Percentiles rank a stretch among this genome's conserved stretches.
These are phyloP conservation scores for Solanum medicagineum DNA, from an alignment of 257 asterid species.

Conservation along the genomic window DNA sequence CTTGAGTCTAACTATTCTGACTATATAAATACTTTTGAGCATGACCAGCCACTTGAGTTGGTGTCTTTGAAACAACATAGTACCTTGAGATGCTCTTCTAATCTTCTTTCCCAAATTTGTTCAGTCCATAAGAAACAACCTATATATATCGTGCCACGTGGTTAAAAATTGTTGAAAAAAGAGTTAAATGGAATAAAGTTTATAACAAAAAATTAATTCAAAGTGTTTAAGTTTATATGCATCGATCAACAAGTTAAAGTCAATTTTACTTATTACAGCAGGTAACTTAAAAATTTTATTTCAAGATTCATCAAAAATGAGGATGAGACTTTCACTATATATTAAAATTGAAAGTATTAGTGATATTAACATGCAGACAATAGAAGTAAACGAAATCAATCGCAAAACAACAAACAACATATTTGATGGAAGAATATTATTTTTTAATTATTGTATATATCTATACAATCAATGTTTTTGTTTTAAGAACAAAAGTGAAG, in stretches of 20 bases:
- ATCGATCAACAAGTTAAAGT: neutral
- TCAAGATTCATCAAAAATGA: neutral
- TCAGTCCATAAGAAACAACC: slow-evolving; percentile 37
- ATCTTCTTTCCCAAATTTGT: slow-evolving; percentile 36
- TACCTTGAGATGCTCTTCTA: slow-evolving; percentile 39
- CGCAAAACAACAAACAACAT: neutral
- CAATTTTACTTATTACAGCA: neutral
- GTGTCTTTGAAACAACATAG: slow-evolving; percentile 26
- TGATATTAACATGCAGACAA: neutral
- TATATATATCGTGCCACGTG: neutral
- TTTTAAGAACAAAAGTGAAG: neutral
- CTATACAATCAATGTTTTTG: neutral
- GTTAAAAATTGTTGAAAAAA: neutral
- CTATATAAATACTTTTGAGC: slow-evolving; percentile 40
- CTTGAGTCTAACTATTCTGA: slow-evolving; percentile 11
- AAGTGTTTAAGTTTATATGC: neutral
- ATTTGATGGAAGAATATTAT: neutral
- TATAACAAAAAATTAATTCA: neutral
- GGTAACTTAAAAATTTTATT: neutral
- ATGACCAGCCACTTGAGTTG: slow-evolving; percentile 49
- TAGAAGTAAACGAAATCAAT: neutral
- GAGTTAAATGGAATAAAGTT: neutral
- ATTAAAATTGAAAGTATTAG: neutral
- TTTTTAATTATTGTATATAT: too few relatives aligned
- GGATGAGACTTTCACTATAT: neutral